Evolutionary conservation across 495 filamentous ascomycete genomes (phyloP), one percentile per base, ranked within the genome.

Genomic region (Lasiosphaeria miniovina): DNA sequence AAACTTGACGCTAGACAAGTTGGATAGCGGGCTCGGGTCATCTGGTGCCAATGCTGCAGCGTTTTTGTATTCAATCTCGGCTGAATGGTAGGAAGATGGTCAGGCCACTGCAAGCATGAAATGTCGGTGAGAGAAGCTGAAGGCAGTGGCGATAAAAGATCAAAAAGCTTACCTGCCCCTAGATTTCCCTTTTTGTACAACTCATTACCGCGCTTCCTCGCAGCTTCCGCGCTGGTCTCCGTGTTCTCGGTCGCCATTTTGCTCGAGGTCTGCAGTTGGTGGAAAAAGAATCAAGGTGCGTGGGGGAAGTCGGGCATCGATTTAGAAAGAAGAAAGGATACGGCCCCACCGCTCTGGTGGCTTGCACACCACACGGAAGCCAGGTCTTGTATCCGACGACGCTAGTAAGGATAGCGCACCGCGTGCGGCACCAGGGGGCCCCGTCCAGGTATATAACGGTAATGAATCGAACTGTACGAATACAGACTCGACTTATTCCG

Each of bases 1-100:
- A 36, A 74, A 73, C 43, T 65, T 60, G 46, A 64, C 65, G 53
- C 62, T 65, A 2, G 71, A 73, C 31, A 76, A 60, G 41, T 75
- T 73, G 3, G 74, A 75, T 8, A 75, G 48, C 5, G 71, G 70
- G 12, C 56, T 55, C 0, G 67, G 65, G 8, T 69, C 62, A 12
- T 54, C 52, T 14, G 67, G 70, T 17, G 61, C 67, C 10, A 72
- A 53, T 9, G 1, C 3, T 48, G 54, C 54, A 7, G 54, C 40
- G 2, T 48, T 56, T 17, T 56, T 48, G 54, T 49, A 56, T 35
- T 49, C 54, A 6, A 41, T 24, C 32, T 56, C 54, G 11, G 54
- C 54, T 48, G 36, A 24, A 24, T 24, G 24, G 24, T 24, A 24
- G 24, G 24, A 24, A 24, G 24, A 24, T 24, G 24, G 24, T 24